Base-by-base conservation (phyloP, 805 yeast species). In the Yarrowia sp. region DNA sequence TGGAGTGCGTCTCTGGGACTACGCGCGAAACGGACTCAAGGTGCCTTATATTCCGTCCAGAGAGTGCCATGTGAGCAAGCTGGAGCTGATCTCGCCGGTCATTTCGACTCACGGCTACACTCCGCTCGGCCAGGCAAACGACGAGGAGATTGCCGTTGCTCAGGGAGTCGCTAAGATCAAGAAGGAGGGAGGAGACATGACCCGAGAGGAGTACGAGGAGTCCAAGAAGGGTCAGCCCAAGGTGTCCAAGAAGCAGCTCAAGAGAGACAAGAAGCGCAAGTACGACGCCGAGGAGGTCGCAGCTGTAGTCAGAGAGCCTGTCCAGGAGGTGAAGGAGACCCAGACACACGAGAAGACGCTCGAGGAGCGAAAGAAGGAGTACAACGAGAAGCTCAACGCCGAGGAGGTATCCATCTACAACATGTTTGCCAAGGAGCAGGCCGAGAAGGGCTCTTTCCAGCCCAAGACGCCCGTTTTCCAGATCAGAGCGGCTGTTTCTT, bases 1-100 rank as follows among this genome's bases (percentile, higher is more conserved):
- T 70, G 99, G 99, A 16, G 90, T 86, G 74, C 96, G 96, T 3
- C 76, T 96, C 51, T 91, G 96, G 71, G 97, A 93, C 68, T 94
- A 94, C 72, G 99, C 99, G 1, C 80, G 99, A 65, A 83, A 87
- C 65, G 96, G 96, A 24, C 93, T 97, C 0, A 78, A 94, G 19
- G 99, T 99, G 0, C 80, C 83, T 55, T 81, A 86, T n/a, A 90
- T 96, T 59, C 84, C 88, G 68, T 81, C 88, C 1, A 80, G 99
- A 66, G 82, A 83, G 27, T 90, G 90, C 13, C 79, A 77, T 29
- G 80, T 94, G 2, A 74, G 76, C 66, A 80, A 79, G 35, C 69
- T 90, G 41, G 77, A 78, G 10, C 74, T 92, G 0, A 75, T 77
- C 41, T 76, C 77, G 9, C 88, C 85, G 59, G 72, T 89, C 39